phyloP scores from a whole-genome alignment of 169 alveolate species.

The Cryptosporidium muris region DNA sequence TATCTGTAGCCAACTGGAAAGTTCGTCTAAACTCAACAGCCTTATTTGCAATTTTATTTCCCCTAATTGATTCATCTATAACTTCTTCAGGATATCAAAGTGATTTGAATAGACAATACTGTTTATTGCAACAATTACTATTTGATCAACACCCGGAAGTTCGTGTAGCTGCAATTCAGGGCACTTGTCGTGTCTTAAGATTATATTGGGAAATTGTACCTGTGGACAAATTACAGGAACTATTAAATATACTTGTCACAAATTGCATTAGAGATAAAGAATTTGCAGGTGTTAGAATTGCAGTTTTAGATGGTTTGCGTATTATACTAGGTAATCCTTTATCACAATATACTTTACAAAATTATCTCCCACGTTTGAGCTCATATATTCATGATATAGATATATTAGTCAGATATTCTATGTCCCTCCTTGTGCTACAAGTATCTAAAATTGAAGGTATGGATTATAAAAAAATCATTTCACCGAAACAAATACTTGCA shows the following conservation, averaged over 20 bases:
- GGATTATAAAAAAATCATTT: conserved; percentile 36
- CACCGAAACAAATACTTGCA: conserved; percentile 47
- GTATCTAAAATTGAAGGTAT: conserved; percentile 57
- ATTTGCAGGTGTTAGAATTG: conserved; percentile 28
- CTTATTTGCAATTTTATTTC: conserved; percentile 51
- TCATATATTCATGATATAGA: conserved; percentile 31
- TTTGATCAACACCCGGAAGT: conserved; percentile 40
- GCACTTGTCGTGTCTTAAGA: conserved; percentile 47
- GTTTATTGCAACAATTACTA: conserved; percentile 21
- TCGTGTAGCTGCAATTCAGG: conserved; percentile 40
- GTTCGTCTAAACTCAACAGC: conserved; percentile 61
- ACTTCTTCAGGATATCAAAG: conserved; percentile 1
- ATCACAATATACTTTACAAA: conserved; percentile 10
- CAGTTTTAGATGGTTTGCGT: conserved; percentile 34
- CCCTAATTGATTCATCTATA: conserved; percentile 46
- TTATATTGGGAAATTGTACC: conserved; percentile 65
- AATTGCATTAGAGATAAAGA: conserved; percentile 28
- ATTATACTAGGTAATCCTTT: conserved; percentile 40
- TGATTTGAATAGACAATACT: conserved; percentile 41
- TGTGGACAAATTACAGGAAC: conserved; percentile 28
- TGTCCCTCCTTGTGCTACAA: conserved; percentile 39
- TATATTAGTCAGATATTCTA: conserved; percentile 33
- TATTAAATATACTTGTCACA: conserved; percentile 4
- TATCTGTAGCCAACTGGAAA: conserved; percentile 69
- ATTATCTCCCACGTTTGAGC: conserved; percentile 6